Base-by-base conservation (phyloP, 768 basidiomycete genomes). In the Saitozyma podzolica region DNA sequence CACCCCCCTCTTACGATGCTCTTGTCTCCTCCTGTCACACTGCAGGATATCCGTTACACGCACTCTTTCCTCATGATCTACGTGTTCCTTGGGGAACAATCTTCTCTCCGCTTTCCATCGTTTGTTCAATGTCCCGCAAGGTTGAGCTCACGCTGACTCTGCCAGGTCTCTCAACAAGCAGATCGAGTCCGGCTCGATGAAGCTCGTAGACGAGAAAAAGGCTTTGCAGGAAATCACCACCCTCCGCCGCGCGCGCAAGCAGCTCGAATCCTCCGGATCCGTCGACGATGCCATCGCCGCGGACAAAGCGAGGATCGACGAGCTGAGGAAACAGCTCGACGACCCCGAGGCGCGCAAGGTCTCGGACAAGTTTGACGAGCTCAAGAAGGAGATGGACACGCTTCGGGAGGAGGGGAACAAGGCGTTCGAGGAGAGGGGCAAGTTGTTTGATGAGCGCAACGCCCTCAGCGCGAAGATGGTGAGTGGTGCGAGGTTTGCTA, bases 141-240 rank as follows among this genome's bases (percentile, higher is more conserved):
- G 40, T 39, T 16, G 9, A 50, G 40, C 43, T 51, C 10, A 20
- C 45, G 40, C 61, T 69, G 40, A 59, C 50, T 14, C n/a, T 10
- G 51, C 10, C 20, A 54, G 29, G 14, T 54, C 57, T 64, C 83
- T 96, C 63, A 91, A 98, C 54, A 88, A 86, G 74, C 90, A 92
- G 77, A 88, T 99, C 57, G 95, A 98, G 76, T 91, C 91, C 6
- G 95, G 95, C 29, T 86, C 72, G 62, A 84, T 99, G 84, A 96
- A 91, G 77, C 84, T 98, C 62, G 92, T 88, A 37, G 94, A 96
- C 60, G 96, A 99, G 81, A 97, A 96, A 81, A 88, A 92, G 56
- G 90, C 93, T 6, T 84, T 99, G n/a, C 85, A 86, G 67, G 95
- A 98, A 71, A 95, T 99, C 64, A 86, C 84, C 64, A 83, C 84